A percentile compares a stretch with the other conserved stretches of the same genome.
phyloP scores from a whole-genome alignment of 805 yeast species.

The Metschnikowia picachoensis region DNA sequence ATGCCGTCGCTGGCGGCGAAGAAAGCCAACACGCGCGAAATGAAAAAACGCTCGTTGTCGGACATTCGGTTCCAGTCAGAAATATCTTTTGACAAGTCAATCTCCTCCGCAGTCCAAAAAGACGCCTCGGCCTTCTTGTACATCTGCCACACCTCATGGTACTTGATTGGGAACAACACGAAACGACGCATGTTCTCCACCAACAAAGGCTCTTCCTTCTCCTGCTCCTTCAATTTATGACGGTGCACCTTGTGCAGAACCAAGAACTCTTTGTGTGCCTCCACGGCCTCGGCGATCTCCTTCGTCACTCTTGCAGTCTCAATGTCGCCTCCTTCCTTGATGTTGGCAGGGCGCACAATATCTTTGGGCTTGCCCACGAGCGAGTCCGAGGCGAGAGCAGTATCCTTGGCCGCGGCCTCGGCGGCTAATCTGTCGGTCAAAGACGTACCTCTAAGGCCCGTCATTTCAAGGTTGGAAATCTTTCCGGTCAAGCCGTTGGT shows the following conservation, averaged over 20 bases:
- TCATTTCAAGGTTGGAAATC: slow-evolving; percentile 38
- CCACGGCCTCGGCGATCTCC: slow-evolving; percentile 26
- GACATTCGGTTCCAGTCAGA: slow-evolving; percentile 91
- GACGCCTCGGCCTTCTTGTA: slow-evolving; percentile 99
- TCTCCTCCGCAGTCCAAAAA: slow-evolving; percentile 99
- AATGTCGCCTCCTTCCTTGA: slow-evolving; percentile 20
- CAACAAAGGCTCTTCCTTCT: slow-evolving; percentile 86
- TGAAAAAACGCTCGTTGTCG: slow-evolving; percentile 88
- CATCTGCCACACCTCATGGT: slow-evolving; percentile 98
- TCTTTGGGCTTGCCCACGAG: slow-evolving; percentile 19
- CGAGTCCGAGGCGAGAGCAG: slow-evolving; percentile 16
- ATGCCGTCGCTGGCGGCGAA: slow-evolving; percentile 99
- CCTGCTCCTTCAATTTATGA: slow-evolving; percentile 66
- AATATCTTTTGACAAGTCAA: slow-evolving; percentile 87
- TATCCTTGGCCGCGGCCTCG: slow-evolving; percentile 22
- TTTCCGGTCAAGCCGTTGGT: slow-evolving; percentile 45
- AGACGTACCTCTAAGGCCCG: slow-evolving; percentile 30
- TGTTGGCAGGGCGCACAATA: slow-evolving; percentile 17
- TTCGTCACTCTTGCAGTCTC: slow-evolving; percentile 21
- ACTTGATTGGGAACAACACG: slow-evolving; percentile 93
- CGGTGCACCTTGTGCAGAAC: slow-evolving; percentile 65
- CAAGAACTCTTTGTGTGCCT: slow-evolving; percentile 53
- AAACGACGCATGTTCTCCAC: slow-evolving; percentile 82
- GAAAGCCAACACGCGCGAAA: slow-evolving; percentile 92
- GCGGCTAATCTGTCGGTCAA: slow-evolving; percentile 43